Evolutionary conservation across 208 protist species (phyloP).

Genomic region (Angomonas desouzai): DNA sequence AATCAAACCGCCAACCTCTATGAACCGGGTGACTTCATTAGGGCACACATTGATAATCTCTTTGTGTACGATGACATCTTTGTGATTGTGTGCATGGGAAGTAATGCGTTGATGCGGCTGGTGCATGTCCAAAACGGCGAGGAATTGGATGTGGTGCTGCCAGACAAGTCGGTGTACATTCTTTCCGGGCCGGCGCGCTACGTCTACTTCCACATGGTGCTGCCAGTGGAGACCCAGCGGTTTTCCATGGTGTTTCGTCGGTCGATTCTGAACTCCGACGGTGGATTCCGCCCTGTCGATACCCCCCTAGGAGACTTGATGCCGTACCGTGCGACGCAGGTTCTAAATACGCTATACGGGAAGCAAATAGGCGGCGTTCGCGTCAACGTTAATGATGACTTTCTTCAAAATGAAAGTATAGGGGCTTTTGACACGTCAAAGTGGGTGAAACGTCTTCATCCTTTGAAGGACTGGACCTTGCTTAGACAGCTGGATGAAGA

Average conservation of each 20-base stretch:
- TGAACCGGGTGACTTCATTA: constrained; percentile 84
- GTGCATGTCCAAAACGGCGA: constrained; percentile 89
- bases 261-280: constrained; percentile 86
- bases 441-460: constrained; percentile 81
- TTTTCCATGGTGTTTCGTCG: constrained; percentile 83
- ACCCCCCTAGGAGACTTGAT: constrained; percentile 71
- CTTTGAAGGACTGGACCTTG: constrained; percentile 82
- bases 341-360: constrained; percentile 83
- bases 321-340: constrained; percentile 77
- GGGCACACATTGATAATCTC: constrained; percentile 88
- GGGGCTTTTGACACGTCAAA: constrained; percentile 80
- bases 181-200: constrained; percentile 83
- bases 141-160: constrained; percentile 81
- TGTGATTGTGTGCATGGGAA: constrained; percentile 72
- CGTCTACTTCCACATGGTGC: constrained; percentile 90
- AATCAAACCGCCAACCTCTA: constrained; percentile 90
- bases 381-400: constrained; percentile 74
- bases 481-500: constrained; percentile 82
- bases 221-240: constrained; percentile 79
- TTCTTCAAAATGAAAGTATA: constrained; percentile 68
- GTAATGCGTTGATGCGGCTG: constrained; percentile 74
- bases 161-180: constrained; percentile 81
- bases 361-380: constrained; percentile 80
- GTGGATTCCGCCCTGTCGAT: constrained; percentile 63
- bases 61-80: constrained; percentile 91